phyloP scores from a whole-genome alignment of 768 basidiomycete species.

The Sistotremastrum suecicum region DNA sequence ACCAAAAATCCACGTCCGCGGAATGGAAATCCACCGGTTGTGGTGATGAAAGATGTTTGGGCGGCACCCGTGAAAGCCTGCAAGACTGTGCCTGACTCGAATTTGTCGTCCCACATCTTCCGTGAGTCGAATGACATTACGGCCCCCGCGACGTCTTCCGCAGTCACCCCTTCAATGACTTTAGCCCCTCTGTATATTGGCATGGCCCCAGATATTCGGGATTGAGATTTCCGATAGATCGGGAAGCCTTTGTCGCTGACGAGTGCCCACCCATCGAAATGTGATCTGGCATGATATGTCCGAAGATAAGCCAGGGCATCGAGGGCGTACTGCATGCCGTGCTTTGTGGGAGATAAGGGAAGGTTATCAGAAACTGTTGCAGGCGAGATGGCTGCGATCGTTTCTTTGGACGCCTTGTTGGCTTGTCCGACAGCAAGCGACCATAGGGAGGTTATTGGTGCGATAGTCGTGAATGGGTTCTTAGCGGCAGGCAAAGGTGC shows the following conservation, averaged over 20 bases:
- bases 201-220: slow-evolving; percentile 64
- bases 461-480: slow-evolving; percentile 4
- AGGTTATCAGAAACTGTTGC: slow-evolving; percentile 24
- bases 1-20: slow-evolving; percentile 78
- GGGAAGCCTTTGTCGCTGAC: slow-evolving; percentile 65
- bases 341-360: slow-evolving; percentile 37
- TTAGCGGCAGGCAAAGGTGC: slow-evolving; percentile 11
- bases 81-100: slow-evolving; percentile 53
- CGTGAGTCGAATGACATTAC: slow-evolving; percentile 58
- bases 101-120: slow-evolving; percentile 77
- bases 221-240: slow-evolving; percentile 59
- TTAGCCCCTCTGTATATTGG: slow-evolving; percentile 81
- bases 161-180: slow-evolving; percentile 86
- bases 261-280: slow-evolving; percentile 54
- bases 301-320: slow-evolving; percentile 75
- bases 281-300: slow-evolving; percentile 42
- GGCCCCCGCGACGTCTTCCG: slow-evolving; percentile 75
- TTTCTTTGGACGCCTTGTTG: slow-evolving; percentile 56
- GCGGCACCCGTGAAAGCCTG: slow-evolving; percentile 69
- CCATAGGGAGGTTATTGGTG: slow-evolving; percentile 4
- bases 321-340: slow-evolving; percentile 68
- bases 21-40: slow-evolving; percentile 80
- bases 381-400: slow-evolving; percentile 66
- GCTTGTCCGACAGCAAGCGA: slow-evolving; percentile 58
- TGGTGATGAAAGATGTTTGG: slow-evolving; percentile 55